Evolutionary conservation across 768 basidiomycete species (phyloP), one percentile per base, ranked within the genome.

Genomic region (Lentinula sp.): DNA sequence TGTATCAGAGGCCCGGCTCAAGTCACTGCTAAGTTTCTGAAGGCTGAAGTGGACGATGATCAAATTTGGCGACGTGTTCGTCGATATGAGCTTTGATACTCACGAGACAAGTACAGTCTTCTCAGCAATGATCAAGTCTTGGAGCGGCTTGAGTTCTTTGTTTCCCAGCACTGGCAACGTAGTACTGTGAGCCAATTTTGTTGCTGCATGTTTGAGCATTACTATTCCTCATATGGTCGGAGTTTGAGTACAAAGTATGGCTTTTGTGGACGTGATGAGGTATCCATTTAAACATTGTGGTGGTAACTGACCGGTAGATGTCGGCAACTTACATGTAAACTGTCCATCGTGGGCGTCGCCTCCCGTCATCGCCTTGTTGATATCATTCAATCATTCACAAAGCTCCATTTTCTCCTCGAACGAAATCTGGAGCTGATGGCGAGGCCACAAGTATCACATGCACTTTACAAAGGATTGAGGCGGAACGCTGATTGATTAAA

Each of bases 61-160:
- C 3, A 28, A 28, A 28, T 28, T 13, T 36, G 37, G 57, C 36
- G 51, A 54, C 9, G 28, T 48, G 36, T 18, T 15, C 49, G 6
- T 32, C n/a, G 32, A 16, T 20, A 12, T 23, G 8, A n/a, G 12
- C 15, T 7, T 36, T 3, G 28, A 35, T 10, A 77, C 86, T 67
- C 67, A 93, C 91, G 89, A 82, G 51, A 79, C 73, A 33, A 95
- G 77, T 8, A 95, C 86, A 7, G 81, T 76, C 76, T 98, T 98
- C 74, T 97, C 94, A 0, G 90, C 84, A 1, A 85, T 88, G 60
- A 98, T 96, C 63, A 96, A 79, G 68, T 95, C 93, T 69, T 97
- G 94, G 8, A 97, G 76, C 0, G 86, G 84, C 32, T 88, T 76
- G 4, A 95, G 74, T 69, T 95, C 94, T 67, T 86, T 85, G 71